These are phyloP conservation scores for Dryas drummondii DNA, from an alignment of 306 rosid species.

Conservation along the genomic window DNA sequence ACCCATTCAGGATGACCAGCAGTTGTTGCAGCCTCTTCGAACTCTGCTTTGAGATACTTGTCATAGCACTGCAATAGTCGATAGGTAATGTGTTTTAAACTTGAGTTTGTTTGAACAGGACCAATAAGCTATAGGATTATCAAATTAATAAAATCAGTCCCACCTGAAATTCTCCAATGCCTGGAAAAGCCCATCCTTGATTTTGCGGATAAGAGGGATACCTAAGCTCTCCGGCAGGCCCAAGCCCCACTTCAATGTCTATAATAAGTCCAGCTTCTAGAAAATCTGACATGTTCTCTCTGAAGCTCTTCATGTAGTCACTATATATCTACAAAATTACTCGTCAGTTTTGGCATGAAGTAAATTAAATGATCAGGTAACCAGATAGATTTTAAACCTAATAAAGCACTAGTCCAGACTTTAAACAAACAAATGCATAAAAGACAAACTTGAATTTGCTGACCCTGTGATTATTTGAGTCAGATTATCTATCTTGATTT, in stretches of 20 bases:
- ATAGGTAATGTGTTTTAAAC: slow-evolving; percentile 6
- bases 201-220: slow-evolving; percentile 64
- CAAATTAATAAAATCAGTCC: slow-evolving; percentile 21
- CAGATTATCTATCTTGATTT: no score
- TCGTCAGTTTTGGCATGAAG: no score
- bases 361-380: no score
- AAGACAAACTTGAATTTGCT: no score
- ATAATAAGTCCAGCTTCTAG: slow-evolving; percentile 63
- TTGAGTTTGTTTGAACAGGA: slow-evolving; percentile 1
- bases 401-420: no score
- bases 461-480: no score
- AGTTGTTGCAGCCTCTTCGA: slow-evolving; percentile 55
- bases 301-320: slow-evolving; percentile 78
- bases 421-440: no score
- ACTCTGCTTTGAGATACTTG: slow-evolving; percentile 70
- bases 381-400: no score
- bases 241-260: slow-evolving; percentile 92
- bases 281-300: slow-evolving; percentile 70
- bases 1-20: slow-evolving; percentile 88
- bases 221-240: slow-evolving; percentile 94
- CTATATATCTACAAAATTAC: slow-evolving; percentile 45
- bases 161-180: slow-evolving; percentile 97
- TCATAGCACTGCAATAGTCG: slow-evolving; percentile 71
- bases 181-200: slow-evolving; percentile 84
- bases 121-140: neutral